Conservation (phyloP, 75 land plant species). For the Chamaecyparis obtusa region DNA sequence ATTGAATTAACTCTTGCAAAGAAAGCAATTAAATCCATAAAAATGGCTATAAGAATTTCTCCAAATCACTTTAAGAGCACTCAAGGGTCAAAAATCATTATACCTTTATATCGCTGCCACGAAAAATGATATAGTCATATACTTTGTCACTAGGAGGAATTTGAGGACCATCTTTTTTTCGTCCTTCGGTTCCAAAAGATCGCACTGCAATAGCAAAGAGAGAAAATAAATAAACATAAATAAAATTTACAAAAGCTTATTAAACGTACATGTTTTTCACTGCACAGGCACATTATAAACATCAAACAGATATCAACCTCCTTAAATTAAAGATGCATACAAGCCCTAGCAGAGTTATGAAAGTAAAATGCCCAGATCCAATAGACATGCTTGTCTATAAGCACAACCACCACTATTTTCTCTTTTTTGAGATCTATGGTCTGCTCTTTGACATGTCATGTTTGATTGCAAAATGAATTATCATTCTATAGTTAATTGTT, state of each 20-base stretch:
- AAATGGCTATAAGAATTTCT: background rate
- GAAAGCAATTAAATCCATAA: background rate
- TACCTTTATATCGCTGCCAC: conserved; percentile 56
- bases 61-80: background rate
- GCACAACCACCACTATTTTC: background rate
- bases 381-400: background rate
- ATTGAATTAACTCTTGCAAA: background rate
- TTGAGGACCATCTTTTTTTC: conserved; percentile 53
- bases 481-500: background rate
- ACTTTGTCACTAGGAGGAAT: conserved; percentile 51
- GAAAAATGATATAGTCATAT: conserved; percentile 49
- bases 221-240: background rate
- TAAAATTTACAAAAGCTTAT: background rate
- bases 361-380: background rate
- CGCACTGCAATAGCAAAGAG: conserved; percentile 31
- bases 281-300: background rate
- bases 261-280: background rate
- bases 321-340: background rate
- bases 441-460: background rate
- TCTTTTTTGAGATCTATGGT: background rate
- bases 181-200: conserved; percentile 51
- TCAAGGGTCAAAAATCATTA: background rate
- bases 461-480: background rate
- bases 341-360: background rate
- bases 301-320: background rate